phyloP scores from a whole-genome alignment of 768 basidiomycete genomes.

The Suillus americanus region DNA sequence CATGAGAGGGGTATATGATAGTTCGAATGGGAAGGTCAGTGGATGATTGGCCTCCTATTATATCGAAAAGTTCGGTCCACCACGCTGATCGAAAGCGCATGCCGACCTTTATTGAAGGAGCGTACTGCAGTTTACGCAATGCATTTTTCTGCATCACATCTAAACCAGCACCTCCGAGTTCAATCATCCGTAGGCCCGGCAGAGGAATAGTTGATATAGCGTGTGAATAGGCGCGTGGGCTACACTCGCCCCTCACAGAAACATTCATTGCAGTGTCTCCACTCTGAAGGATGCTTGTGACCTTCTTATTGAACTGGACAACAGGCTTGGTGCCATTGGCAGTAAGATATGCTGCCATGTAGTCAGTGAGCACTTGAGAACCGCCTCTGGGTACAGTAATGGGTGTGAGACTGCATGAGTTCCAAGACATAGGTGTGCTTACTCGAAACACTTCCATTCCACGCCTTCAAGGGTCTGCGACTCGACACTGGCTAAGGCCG shows the following conservation, averaged over 20 bases:
- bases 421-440: conserved; percentile 5
- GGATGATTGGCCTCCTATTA: conserved; percentile 40
- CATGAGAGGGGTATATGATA: conserved; percentile 45
- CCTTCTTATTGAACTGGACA: conserved; percentile 17
- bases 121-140: conserved; percentile 2
- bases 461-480: neutral
- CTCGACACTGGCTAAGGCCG: conserved; percentile 21
- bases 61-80: conserved; percentile 38
- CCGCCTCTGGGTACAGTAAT: conserved; percentile 18
- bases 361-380: conserved; percentile 21
- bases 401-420: neutral
- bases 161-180: too few species aligned
- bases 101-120: conserved; percentile 40
- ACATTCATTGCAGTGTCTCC: conserved; percentile 4
- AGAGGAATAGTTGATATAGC: conserved; percentile 30
- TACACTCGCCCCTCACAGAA: conserved; percentile 7
- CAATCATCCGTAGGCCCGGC: too few species aligned
- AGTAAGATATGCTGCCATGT: conserved; percentile 19
- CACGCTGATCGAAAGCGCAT: conserved; percentile 42
- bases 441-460: conserved; percentile 32
- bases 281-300: conserved; percentile 16
- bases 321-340: conserved; percentile 6
- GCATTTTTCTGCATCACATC: too few species aligned
- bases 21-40: conserved; percentile 43
- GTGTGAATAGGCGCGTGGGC: conserved; percentile 30